Evolutionary conservation across 2,329 filamentous ascomycete species (phyloP).

Genomic region (Xylaria sp.): DNA sequence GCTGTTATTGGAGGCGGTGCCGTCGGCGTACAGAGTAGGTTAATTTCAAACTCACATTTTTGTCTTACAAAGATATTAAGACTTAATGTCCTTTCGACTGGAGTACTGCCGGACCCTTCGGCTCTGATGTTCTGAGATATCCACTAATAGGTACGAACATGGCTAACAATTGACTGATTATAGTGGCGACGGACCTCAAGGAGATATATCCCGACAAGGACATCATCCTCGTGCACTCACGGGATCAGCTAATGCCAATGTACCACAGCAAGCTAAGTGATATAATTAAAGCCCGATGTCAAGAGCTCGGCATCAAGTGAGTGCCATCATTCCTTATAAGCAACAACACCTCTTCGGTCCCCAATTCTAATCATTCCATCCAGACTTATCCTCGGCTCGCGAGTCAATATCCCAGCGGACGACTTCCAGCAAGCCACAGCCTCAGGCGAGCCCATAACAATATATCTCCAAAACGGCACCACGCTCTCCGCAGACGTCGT

Average conservation of each 20-base stretch:
- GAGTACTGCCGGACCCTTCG: too few relatives aligned
- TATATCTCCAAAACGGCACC: conserved; percentile 44
- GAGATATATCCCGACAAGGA: conserved; percentile 52
- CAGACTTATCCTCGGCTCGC: conserved; percentile 37
- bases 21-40: conserved; percentile 51
- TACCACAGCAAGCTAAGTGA: conserved; percentile 50
- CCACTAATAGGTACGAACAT: too few relatives aligned
- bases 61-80: not conserved
- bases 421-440: conserved; percentile 32
- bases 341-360: not conserved
- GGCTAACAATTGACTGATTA: too few relatives aligned
- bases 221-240: conserved; percentile 55
- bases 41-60: too few relatives aligned
- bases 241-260: conserved; percentile 49
- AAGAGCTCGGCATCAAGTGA: conserved; percentile 46
- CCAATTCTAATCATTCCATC: not conserved
- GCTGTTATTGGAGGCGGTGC: conserved; percentile 53
- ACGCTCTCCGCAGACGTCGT: conserved; percentile 48
- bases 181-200: conserved; percentile 54
- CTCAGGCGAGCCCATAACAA: conserved; percentile 25
- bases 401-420: conserved; percentile 36
- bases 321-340: not conserved
- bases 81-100: not conserved
- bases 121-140: too few relatives aligned
- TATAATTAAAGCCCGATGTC: conserved; percentile 45